These are phyloP conservation scores for Pulicaria dysenterica DNA, from an alignment of 129 eudicot genomes.

Conservation along the genomic window DNA sequence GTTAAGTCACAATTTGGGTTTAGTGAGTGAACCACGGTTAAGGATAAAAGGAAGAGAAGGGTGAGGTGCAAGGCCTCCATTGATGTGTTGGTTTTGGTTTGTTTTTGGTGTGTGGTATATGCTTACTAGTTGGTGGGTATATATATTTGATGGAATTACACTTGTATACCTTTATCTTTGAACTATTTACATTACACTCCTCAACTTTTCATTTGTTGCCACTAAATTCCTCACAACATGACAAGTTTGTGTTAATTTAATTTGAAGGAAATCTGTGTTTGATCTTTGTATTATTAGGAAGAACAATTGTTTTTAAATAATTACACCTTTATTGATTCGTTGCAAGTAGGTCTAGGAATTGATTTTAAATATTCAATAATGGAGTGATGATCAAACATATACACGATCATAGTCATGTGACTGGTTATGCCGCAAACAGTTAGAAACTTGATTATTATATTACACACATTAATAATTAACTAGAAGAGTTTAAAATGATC, in stretches of 20 bases:
- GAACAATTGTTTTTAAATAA: neutral
- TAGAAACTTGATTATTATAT: too few relatives aligned
- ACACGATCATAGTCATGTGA: too few relatives aligned
- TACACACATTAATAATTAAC: too few relatives aligned
- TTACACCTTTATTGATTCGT: neutral
- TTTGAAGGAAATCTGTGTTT: conserved; percentile 13
- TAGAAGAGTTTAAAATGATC: too few relatives aligned
- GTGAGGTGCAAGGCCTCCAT: conserved; percentile 46
- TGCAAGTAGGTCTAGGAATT: neutral
- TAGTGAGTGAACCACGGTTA: conserved; percentile 31
- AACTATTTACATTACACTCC: conserved; percentile 15
- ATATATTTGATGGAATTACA: conserved; percentile 33
- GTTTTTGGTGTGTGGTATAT: conserved; percentile 26
- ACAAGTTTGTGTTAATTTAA: conserved; percentile 31
- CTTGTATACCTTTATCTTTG: conserved; percentile 28
- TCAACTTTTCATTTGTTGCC: neutral
- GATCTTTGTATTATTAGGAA: conserved; percentile 23
- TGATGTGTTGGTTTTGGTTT: conserved; percentile 4
- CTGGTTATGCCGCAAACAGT: too few relatives aligned
- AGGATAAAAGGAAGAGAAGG: conserved; percentile 35
- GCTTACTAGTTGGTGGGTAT: conserved; percentile 28
- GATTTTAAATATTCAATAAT: neutral
- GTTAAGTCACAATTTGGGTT: conserved; percentile 47
- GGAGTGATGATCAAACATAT: too few relatives aligned
- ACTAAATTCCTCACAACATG: conserved; percentile 13